phyloP scores from a whole-genome alignment of 768 basidiomycete species.

The Suillus discolor region DNA sequence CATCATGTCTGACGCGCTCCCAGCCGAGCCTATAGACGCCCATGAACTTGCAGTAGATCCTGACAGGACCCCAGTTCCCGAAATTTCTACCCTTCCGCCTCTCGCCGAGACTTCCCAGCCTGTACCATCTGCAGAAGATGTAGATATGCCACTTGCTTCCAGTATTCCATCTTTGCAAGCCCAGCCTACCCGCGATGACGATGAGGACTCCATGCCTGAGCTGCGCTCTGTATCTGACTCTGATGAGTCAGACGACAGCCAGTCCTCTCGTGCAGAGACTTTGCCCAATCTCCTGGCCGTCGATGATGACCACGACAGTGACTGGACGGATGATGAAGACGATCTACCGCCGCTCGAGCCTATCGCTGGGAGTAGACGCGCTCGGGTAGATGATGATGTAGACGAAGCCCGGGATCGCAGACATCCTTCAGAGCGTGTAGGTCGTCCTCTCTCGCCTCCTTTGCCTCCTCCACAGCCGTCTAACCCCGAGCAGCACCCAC shows the following conservation, averaged over 20 bases:
- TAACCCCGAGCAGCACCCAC: slow-evolving; percentile 22
- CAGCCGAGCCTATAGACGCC: slow-evolving; percentile 10
- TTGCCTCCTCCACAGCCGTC: slow-evolving; percentile 26
- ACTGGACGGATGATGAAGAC: slow-evolving; percentile 33
- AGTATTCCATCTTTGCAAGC: not conserved
- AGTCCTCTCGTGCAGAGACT: slow-evolving; percentile 34
- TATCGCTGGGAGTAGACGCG: slow-evolving; percentile 44
- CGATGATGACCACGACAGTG: slow-evolving; percentile 32
- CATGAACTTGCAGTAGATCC: not conserved
- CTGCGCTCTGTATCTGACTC: slow-evolving; percentile 42
- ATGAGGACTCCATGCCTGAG: slow-evolving; percentile 44
- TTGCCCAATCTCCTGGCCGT: slow-evolving; percentile 24
- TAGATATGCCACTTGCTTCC: slow-evolving; percentile 11
- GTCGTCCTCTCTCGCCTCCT: slow-evolving; percentile 29
- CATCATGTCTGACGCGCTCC: slow-evolving; percentile 4
- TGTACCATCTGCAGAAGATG: slow-evolving; percentile 9
- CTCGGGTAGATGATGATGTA: slow-evolving; percentile 62
- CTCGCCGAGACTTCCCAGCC: slow-evolving; percentile 7
- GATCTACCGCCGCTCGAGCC: slow-evolving; percentile 35
- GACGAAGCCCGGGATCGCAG: slow-evolving; percentile 64
- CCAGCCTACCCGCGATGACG: slow-evolving; percentile 24
- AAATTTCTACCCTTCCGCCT: slow-evolving; percentile 9
- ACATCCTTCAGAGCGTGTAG: slow-evolving; percentile 62
- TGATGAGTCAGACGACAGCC: slow-evolving; percentile 34
- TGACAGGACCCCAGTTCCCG: slow-evolving; percentile 9